Percentiles rank a stretch among this genome's conserved stretches.
Conservation (phyloP, 2,329 filamentous ascomycete genomes). For the Clonostachys rosea region DNA sequence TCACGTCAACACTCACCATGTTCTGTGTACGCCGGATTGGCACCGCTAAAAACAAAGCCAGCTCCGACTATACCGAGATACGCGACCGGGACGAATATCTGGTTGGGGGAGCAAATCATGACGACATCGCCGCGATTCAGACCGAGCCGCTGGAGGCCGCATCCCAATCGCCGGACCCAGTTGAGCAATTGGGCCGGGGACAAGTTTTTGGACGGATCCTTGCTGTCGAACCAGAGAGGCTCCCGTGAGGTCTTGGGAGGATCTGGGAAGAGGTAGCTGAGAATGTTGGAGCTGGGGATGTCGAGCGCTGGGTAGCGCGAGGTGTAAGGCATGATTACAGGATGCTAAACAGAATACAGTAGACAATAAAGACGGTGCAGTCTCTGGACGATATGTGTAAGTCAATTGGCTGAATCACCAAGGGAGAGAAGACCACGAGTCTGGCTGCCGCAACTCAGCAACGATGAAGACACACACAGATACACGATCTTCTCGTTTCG, state of each 20-base stretch:
- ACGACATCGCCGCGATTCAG: constrained; percentile 43
- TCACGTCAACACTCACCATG: constrained; percentile 24
- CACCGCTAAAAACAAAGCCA: constrained; percentile 48
- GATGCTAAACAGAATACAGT: no score
- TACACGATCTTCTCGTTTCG: no score
- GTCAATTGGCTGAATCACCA: no score
- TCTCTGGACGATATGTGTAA: no score
- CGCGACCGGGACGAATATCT: constrained; percentile 48
- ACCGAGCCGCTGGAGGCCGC: constrained; percentile 39
- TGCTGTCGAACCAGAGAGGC: constrained; percentile 49
- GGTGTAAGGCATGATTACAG: constrained; percentile 27
- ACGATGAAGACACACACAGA: no score
- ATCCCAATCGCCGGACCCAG: constrained; percentile 47
- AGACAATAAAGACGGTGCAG: no score
- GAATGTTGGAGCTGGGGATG: constrained; percentile 38
- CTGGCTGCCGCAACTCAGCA: no score
- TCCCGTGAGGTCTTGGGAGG: constrained; percentile 26
- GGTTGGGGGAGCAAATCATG: constrained; percentile 48
- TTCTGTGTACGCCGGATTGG: constrained; percentile 46
- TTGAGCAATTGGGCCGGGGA: constrained; percentile 39
- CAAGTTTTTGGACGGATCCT: constrained; percentile 33
- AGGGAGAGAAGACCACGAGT: no score
- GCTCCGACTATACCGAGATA: constrained; percentile 49
- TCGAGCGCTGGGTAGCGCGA: constrained; percentile 35
- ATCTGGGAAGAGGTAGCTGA: constrained; percentile 26